Evolutionary conservation across 192 early-diverging fungal genomes (phyloP).

Genomic region (Entophlyctis luteolus): DNA sequence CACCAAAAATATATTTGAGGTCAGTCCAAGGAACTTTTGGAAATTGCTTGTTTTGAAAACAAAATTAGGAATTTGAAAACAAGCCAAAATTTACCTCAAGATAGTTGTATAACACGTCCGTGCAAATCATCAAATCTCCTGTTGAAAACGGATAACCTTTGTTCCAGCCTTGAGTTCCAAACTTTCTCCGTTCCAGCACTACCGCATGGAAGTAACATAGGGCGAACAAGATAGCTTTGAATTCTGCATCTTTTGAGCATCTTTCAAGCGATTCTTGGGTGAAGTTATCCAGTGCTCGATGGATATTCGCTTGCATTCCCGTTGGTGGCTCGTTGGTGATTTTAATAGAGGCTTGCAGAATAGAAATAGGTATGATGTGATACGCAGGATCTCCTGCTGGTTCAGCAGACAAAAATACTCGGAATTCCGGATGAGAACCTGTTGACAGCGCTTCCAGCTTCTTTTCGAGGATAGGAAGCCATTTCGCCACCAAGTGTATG

Average conservation of each 20-base stretch:
- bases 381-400: constrained; percentile 58
- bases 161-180: constrained; percentile 68
- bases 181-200: constrained; percentile 59
- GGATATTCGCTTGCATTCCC: constrained; percentile 67
- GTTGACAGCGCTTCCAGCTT: constrained; percentile 55
- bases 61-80: background rate
- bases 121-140: constrained; percentile 60
- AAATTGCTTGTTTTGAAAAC: constrained; percentile 38
- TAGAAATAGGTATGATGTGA: constrained; percentile 64
- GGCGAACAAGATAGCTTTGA: constrained; percentile 55
- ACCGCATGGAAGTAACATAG: constrained; percentile 67
- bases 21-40: constrained; percentile 65
- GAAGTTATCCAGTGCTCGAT: constrained; percentile 65
- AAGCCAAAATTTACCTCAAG: constrained; percentile 34
- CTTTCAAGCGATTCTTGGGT: constrained; percentile 58
- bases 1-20: constrained; percentile 63
- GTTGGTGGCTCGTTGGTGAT: constrained; percentile 69
- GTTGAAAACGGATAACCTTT: constrained; percentile 61
- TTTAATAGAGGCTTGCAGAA: constrained; percentile 64
- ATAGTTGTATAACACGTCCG: constrained; percentile 62
- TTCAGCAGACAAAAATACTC: constrained; percentile 62
- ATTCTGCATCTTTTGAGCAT: constrained; percentile 66
- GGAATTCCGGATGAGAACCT: constrained; percentile 53
- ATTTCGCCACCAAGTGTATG: constrained; percentile 66
- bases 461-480: constrained; percentile 62